Conservation (phyloP, 1,284 basidiomycete genomes). For the Heterobasidion parviporum region DNA sequence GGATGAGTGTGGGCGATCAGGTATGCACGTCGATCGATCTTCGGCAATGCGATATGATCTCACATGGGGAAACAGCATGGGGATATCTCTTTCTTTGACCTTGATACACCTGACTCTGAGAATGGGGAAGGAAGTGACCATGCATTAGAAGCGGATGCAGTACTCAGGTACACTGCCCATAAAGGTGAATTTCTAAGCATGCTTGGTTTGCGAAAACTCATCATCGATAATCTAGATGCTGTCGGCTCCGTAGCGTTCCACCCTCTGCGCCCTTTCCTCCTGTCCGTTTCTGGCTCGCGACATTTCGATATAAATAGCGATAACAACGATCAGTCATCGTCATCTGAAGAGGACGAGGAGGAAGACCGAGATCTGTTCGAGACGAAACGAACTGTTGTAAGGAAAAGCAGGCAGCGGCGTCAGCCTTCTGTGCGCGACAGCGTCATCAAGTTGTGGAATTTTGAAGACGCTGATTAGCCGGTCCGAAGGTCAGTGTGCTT, state of each 20-base stretch:
- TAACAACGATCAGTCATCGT: too few relatives aligned
- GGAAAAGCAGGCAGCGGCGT: not conserved
- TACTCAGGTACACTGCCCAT: constrained; percentile 32
- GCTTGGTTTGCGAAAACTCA: not conserved
- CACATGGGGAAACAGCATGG: constrained; percentile 17
- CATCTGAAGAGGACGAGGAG: not conserved
- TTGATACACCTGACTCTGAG: constrained; percentile 12
- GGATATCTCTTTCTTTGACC: constrained; percentile 36
- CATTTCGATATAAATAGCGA: constrained; percentile 34
- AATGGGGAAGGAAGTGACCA: too few relatives aligned
- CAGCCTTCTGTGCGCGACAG: constrained; percentile 9
- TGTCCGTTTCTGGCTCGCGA: constrained; percentile 62
- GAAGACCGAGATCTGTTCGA: not conserved
- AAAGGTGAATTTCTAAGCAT: constrained; percentile 24
- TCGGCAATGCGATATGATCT: constrained; percentile 1
- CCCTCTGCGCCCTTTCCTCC: constrained; percentile 38
- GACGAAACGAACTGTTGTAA: not conserved
- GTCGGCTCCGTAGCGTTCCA: constrained; percentile 59
- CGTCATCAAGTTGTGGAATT: constrained; percentile 13
- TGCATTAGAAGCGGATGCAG: constrained; percentile 11
- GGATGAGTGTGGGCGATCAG: constrained; percentile 65
- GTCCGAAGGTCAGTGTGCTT: too few relatives aligned
- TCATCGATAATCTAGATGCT: constrained; percentile 34
- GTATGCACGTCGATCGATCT: constrained; percentile 28
- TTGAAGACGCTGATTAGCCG: not conserved